phyloP scores from a whole-genome alignment of 306 rosid genomes.

The Quercus mongolica region DNA sequence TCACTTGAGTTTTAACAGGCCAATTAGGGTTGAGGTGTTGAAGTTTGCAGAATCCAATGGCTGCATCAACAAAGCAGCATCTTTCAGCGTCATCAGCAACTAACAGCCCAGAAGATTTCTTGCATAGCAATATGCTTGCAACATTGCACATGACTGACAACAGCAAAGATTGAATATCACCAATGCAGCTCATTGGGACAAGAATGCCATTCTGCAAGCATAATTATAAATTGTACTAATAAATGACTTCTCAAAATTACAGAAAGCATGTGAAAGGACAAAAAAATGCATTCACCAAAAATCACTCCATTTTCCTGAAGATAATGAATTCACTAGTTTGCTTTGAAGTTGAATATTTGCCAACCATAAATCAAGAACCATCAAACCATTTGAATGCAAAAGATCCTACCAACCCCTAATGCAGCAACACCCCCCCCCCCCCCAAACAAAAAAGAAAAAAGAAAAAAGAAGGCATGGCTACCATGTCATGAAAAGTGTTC shows the following conservation, averaged over 20 bases:
- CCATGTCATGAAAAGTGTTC: neutral
- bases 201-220: slow-evolving; percentile 56
- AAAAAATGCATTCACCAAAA: slow-evolving; percentile 13
- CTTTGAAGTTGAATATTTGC: neutral
- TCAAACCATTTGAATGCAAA: neutral
- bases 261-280: slow-evolving; percentile 19
- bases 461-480: neutral
- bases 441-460: neutral
- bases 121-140: slow-evolving; percentile 46
- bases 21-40: slow-evolving; percentile 66
- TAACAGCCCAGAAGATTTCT: slow-evolving; percentile 50
- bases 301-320: neutral
- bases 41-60: slow-evolving; percentile 85
- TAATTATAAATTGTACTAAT: slow-evolving; percentile 22
- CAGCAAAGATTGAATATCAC: slow-evolving; percentile 75
- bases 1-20: slow-evolving; percentile 77
- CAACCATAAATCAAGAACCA: neutral
- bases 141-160: slow-evolving; percentile 74
- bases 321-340: slow-evolving; percentile 5
- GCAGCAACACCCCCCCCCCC: neutral
- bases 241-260: slow-evolving; percentile 14
- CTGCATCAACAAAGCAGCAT: slow-evolving; percentile 79
- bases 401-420: neutral
- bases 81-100: slow-evolving; percentile 60
- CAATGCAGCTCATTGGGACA: slow-evolving; percentile 52